phyloP scores from a whole-genome alignment of 2,329 filamentous ascomycete genomes.

The Onygenales sp. region DNA sequence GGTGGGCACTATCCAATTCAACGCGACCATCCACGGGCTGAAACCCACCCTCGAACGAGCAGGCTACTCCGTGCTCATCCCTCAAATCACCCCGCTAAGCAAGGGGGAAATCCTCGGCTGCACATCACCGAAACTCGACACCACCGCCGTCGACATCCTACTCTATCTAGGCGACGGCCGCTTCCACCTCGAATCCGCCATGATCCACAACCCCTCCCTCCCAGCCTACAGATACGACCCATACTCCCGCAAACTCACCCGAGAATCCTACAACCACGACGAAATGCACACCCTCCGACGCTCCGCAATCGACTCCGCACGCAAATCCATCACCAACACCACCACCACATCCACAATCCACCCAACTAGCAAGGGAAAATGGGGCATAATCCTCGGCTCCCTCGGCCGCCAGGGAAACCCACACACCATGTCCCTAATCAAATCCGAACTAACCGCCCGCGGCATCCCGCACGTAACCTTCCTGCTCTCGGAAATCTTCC shows the following conservation, averaged over 20 bases:
- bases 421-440: conserved; percentile 79
- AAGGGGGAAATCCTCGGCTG: conserved; percentile 97
- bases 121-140: conserved; percentile 68
- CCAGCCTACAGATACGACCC: conserved; percentile 96
- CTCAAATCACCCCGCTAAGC: conserved; percentile 84
- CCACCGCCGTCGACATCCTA: conserved; percentile 60
- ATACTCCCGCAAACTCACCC: conserved; percentile 82
- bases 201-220: conserved; percentile 92
- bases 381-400: conserved; percentile 89
- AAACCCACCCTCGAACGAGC: conserved; percentile 67
- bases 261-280: conserved; percentile 83
- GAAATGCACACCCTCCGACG: conserved; percentile 78
- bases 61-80: conserved; percentile 77
- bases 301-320: conserved; percentile 66
- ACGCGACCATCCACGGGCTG: conserved; percentile 86
- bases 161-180: conserved; percentile 86
- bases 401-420: conserved; percentile 93
- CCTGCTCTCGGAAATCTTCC: conserved; percentile 89
- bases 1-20: conserved; percentile 98
- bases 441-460: conserved; percentile 59
- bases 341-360: conserved; percentile 25
- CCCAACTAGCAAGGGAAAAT: conserved; percentile 56
- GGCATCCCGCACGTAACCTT: conserved; percentile 78
- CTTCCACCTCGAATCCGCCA: conserved; percentile 94
- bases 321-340: not conserved